These are phyloP conservation scores for Trichoderma atrobrunneum DNA, from an alignment of 2,329 filamentous ascomycete genomes.

Conservation along the genomic window DNA sequence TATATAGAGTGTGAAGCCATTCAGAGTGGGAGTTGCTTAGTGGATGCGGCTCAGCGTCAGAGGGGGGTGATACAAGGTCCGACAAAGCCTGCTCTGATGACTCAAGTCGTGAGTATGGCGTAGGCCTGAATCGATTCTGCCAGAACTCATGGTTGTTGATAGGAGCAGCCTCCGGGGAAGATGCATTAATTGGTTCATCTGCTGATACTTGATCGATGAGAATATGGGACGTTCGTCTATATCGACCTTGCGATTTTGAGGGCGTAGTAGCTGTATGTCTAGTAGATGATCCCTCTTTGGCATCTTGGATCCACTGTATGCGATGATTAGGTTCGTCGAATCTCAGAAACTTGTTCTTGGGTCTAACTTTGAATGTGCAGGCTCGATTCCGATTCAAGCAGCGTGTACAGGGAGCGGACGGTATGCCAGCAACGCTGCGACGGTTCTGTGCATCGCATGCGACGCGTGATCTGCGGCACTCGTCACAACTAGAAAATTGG, in stretches of 20 bases:
- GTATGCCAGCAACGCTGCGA: neutral
- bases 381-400: neutral
- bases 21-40: neutral
- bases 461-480: neutral
- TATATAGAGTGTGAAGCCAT: neutral
- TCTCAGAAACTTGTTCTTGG: neutral
- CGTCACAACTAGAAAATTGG: conserved; percentile 2
- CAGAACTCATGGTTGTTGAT: neutral
- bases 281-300: neutral
- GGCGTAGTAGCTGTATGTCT: neutral
- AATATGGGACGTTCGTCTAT: neutral
- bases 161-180: neutral
- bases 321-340: neutral
- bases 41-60: neutral
- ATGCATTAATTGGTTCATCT: neutral
- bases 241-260: neutral
- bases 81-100: neutral
- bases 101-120: neutral
- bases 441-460: conserved; percentile 2
- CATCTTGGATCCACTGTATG: neutral
- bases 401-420: neutral
- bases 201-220: neutral
- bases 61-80: neutral
- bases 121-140: neutral
- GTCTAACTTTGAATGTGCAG: conserved; percentile 5